Base-by-base conservation (phyloP, 768 basidiomycete genomes). In the Saitozyma podzolica region DNA sequence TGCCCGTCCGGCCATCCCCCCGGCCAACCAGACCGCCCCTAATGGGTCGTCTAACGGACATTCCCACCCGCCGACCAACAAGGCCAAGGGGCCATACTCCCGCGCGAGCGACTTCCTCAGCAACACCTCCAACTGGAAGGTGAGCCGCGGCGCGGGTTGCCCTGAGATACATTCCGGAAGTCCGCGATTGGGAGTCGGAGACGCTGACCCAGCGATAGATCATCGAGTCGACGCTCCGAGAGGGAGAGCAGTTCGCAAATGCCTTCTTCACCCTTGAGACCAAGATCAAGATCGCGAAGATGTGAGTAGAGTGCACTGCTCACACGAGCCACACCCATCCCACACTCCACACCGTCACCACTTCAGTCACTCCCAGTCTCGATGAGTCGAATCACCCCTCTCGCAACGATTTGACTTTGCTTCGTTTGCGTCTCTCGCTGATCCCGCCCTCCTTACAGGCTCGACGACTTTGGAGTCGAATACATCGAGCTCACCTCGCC, bases 181-280 rank as follows among this genome's bases (percentile, higher is more conserved):
- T 29, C 29, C 29, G 29, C 29, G 5, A 29, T 29, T 29, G 29
- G 2, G 2, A 29, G 5, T 29, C 29, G 29, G 29, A 29, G 29
- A 29, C 5, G 5, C 29, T 29, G 29, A 29, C 29, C 29, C 29
- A 29, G 5, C 5, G 64, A 45, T 58, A 67, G 80, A 98, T 96
- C 81, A 97, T 97, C 76, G 93, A 97, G 82, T 92, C 90, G 72
- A 98, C 95, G 5, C 86, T 97, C 61, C 84, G 95, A 86, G 94
- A 96, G 89, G 94, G 93, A 61, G 94, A 96, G 80, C 94, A 99
- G 80, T 99, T 99, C 74, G 96, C 96, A 66, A 99, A 98, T 78
- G 95, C 96, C 58, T 99, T 99, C 85, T 99, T 98, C 79, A 95
- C 96, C 78, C 93, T 92, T 78, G 92, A 94, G 84, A 98, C 94